Evolutionary conservation across 2,329 filamentous ascomycete genomes (phyloP), one percentile per base, ranked within the genome.

Genomic region (Dothiorella sarmentorum): DNA sequence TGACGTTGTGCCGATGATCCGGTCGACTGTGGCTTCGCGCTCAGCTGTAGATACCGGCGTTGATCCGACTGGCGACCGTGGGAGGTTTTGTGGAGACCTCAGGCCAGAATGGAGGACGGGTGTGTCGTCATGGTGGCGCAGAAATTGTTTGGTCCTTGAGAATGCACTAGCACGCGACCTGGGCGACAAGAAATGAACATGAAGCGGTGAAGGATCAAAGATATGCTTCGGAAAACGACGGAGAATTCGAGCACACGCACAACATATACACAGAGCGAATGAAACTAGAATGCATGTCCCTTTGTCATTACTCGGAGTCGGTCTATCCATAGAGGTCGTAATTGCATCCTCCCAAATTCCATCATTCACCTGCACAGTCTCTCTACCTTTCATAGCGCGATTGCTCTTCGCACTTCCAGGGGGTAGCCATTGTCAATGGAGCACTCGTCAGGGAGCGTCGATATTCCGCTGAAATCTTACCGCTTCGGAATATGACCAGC

Each of bases 241-340:
- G 24, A 17, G 29, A 27, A 26, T 4, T 35, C n/a, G 35, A 38
- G 18, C 49, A 29, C 26, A 35, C 31, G 29, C 53, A 56, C 27
- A 26, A 11, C 15, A 10, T n/a, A 22, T n/a, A 10, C 17, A 45
- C 20, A 13, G 27, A 49, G 37, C 24, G 38, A 37, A 42, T 24
- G n/a, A 47, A 47, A 35, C 17, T 33, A 47, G 43, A n/a, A 57
- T 57, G 43, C 55, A 57, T n/a, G 38, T 37, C 31, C 55, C 55
- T 47, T 47, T 57, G 55, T 57, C 55, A 57, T 57, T 57, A 57
- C 40, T 57, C 55, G 26, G 55, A 57, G 43, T 47, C 55, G 37
- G 55, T 57, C 55, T 57, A 57, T 47, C 55, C 55, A 47, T 47
- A 47, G 55, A 42, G 47, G 55, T 57, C 55, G 15, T 57, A 47